Base-by-base conservation (phyloP, 208 protist genomes). In the Trypanosomatidae sp. region DNA sequence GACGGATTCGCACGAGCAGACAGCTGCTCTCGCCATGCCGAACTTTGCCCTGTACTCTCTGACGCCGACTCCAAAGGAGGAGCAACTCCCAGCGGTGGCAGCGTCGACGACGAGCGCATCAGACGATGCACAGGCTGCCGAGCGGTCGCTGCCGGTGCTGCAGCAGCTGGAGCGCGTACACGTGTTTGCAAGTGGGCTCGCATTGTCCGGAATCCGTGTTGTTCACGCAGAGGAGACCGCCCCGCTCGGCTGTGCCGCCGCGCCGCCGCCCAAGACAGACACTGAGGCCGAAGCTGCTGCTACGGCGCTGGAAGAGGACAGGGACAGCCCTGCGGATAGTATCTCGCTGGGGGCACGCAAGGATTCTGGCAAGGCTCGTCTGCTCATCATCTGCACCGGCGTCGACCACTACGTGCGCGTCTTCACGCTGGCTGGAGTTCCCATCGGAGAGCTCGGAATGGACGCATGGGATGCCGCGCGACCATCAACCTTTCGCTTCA, bases 401-500 rank as follows among this genome's bases (percentile, higher is more conserved):
- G 64, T 50, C 3, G 84, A 91, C 28, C 84, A 88, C 60, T 93
- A 88, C 69, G 89, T 87, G 28, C 80, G 91, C 13, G 76, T 85
- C 66, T 96, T 94, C 72, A 89, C 83, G 13, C 60, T 94, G 3
- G 74, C 76, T 60, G 91, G 91, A 1, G 76, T 83, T 22, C 74
- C 83, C 28, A 83, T 96, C 64, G 91, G 91, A 19, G 91, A 96
- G 64, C 81, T 89, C 28, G 91, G 91, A 6, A 92, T 92, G 85
- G 82, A 91, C 53, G 65, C 52, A 13, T 96, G 86, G 85, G 70
- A 73, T 15, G 22, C 85, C 4, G 50, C 62, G 0, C 73, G 91
- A 15, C 52, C 62, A 22, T 72, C 69, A 22, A 89, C 89, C 28
- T 94, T 85, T 66, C 73, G 80, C 49, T 90, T 79, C 76, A 81